phyloP scores from a whole-genome alignment of 1,284 basidiomycete species.

The Salmacisia buchloeana region DNA sequence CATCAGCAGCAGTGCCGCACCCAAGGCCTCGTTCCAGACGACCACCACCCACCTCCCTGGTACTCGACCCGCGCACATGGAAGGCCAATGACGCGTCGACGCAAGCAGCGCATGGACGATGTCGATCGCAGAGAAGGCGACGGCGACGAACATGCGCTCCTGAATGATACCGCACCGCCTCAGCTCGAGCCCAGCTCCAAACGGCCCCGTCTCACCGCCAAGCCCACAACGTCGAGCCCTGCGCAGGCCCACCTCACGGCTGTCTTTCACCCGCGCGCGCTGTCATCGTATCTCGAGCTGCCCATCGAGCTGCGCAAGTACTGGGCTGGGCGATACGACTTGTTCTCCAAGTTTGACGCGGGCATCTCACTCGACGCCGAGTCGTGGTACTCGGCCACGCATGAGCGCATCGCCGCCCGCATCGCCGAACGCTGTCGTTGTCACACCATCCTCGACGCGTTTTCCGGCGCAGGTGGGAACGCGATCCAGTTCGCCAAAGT shows the following conservation, averaged over 20 bases:
- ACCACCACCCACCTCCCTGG: no score
- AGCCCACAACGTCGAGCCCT: no score
- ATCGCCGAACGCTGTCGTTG: conserved; percentile 76
- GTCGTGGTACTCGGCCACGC: conserved; percentile 96
- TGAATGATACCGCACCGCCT: no score
- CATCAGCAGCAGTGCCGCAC: not conserved
- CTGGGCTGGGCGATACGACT: conserved; percentile 31
- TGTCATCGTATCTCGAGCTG: conserved; percentile 4
- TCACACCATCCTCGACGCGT: conserved; percentile 71
- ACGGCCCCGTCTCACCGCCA: not conserved
- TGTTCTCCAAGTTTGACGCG: conserved; percentile 38
- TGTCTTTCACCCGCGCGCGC: not conserved
- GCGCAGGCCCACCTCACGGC: no score
- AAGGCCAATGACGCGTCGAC: not conserved
- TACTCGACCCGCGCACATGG: no score
- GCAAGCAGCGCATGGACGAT: not conserved
- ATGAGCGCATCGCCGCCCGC: conserved; percentile 80
- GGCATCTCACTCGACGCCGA: conserved; percentile 63
- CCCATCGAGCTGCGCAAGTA: conserved; percentile 21
- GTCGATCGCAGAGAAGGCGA: not conserved
- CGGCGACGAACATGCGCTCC: no score
- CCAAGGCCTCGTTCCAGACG: no score
- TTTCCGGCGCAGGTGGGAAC: conserved; percentile 96
- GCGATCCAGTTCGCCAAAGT: conserved; percentile 93
- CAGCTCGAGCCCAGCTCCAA: not conserved